Evolutionary conservation across 495 filamentous ascomycete genomes (phyloP), one percentile per base, ranked within the genome.

Genomic region (Penicillium parvum): DNA sequence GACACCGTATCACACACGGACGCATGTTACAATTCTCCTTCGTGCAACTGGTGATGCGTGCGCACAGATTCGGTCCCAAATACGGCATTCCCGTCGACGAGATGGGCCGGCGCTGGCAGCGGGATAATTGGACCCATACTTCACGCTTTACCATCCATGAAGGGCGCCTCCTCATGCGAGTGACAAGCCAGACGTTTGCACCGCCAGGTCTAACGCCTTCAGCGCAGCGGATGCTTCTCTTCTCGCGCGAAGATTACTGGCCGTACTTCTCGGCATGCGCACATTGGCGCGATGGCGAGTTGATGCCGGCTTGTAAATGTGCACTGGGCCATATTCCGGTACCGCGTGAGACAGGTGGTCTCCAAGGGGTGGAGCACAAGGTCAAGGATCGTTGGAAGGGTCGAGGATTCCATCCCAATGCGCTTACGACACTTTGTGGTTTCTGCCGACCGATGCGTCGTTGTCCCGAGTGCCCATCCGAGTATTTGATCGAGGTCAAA

Each of bases 381-480:
- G 61, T 66, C 10, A 66, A 67, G 37, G 64, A 74, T 43, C 43
- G 58, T 2, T 43, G 61, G 20, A 44, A 59, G 38, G 52, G 63
- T 19, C 57, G 63, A 15, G 17, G 52, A 5, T 54, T 65, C 47
- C 60, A 73, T 52, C 71, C 71, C 4, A 66, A 70, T 41, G 61
- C 72, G 22, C 60, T 79, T 20, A 64, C 71, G 10, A 55, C 55
- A 11, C 65, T 74, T 4, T 82, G 78, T 55, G 63, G 65, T 7
- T 64, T 69, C 17, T 82, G 78, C 53, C 59, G 71, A 18, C 77
- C 77, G 15, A 75, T 76, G 64, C 64, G 77, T 10, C 58, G 77
- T 23, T 82, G 77, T 48, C 76, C 76, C 3, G 71, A 77, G 38
- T 82, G 78, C 64, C 76, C 78, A 7, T 70, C 73, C 1, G 78